Percentiles rank a stretch among this genome's conserved stretches.
Evolutionary conservation across 2,329 filamentous ascomycete species (phyloP).

Genomic region (Ophiostoma australiae): DNA sequence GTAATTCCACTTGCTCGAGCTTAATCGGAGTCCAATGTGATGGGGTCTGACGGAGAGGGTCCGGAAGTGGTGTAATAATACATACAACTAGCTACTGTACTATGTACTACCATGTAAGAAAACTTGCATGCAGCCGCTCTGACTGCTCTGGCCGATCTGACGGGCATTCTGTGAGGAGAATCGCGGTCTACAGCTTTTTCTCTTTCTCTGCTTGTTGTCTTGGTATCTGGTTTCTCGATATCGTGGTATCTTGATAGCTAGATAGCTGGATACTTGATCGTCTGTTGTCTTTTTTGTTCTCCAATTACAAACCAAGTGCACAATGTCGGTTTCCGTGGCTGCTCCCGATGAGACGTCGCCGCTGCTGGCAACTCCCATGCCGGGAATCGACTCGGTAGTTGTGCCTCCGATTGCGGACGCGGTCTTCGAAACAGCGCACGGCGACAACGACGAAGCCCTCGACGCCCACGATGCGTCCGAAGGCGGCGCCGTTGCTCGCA

Average conservation of each 20-base stretch:
- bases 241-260: not conserved
- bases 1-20: not conserved
- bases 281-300: not conserved
- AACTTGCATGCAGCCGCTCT: not conserved
- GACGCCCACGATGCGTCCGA: not conserved
- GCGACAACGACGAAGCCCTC: not conserved
- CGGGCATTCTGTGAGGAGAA: not conserved
- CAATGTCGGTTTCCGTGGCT: not conserved
- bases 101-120: no score
- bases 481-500: not conserved
- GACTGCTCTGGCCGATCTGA: not conserved
- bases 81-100: not conserved
- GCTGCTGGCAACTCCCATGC: not conserved
- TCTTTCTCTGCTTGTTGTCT: not conserved
- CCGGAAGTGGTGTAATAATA: not conserved
- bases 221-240: not conserved
- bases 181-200: not conserved
- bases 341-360: conserved; percentile 11
- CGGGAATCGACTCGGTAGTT: not conserved
- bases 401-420: not conserved
- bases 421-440: not conserved
- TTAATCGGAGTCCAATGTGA: not conserved
- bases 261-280: not conserved
- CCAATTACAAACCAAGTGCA: not conserved
- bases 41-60: not conserved